Conservation (phyloP, 2,329 filamentous ascomycete genomes). For the Ophiostoma piceae region DNA sequence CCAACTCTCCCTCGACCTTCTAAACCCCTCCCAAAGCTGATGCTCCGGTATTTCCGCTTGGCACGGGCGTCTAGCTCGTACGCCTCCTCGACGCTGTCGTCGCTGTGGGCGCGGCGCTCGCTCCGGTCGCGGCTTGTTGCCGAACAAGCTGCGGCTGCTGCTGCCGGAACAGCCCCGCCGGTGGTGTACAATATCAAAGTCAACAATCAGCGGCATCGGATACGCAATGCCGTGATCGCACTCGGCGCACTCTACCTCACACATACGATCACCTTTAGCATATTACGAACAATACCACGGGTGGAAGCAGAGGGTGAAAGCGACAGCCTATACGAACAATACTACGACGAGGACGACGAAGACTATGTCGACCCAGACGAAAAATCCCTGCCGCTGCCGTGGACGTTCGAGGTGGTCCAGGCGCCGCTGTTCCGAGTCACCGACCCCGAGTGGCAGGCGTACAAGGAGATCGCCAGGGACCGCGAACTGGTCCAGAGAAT, state of each 20-base stretch:
- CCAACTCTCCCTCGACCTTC: not conserved
- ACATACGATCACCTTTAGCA: not conserved
- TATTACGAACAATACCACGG: not conserved
- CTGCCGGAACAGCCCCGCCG: conserved; percentile 7
- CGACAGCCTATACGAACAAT: conserved; percentile 24
- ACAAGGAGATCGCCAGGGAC: conserved; percentile 54
- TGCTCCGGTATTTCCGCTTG: conserved; percentile 11
- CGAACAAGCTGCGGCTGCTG: not conserved
- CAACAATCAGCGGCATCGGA: conserved; percentile 16
- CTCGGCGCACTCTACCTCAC: conserved; percentile 14
- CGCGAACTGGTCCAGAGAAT: conserved; percentile 44
- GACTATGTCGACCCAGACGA: conserved; percentile 28
- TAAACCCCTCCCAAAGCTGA: not conserved
- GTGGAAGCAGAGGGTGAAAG: conserved; percentile 23
- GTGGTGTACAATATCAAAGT: conserved; percentile 26
- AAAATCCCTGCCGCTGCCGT: conserved; percentile 58
- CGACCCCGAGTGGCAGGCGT: conserved; percentile 61
- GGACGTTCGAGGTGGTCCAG: conserved; percentile 47
- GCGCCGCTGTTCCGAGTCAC: conserved; percentile 48
- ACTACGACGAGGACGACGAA: conserved; percentile 10
- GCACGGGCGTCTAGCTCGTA: conserved; percentile 5
- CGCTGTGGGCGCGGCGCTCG: conserved; percentile 12
- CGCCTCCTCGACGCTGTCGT: not conserved
- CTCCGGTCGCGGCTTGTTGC: not conserved
- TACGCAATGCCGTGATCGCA: conserved; percentile 25